Base-by-base conservation (phyloP, 768 basidiomycete genomes). In the Mycena epipterygia region DNA sequence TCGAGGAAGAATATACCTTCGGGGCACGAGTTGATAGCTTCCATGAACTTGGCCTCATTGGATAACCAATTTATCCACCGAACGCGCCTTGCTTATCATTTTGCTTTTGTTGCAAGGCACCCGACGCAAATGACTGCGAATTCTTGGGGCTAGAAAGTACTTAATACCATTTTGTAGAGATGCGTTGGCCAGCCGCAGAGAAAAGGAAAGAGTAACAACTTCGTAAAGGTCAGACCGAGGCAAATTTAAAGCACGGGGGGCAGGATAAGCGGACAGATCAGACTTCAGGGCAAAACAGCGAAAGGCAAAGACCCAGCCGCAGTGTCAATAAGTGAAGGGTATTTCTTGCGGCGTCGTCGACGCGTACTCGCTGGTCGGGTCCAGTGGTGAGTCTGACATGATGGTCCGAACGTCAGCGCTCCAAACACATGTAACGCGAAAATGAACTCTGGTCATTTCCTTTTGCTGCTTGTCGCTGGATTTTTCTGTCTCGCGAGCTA, bases 131-230 rank as follows among this genome's bases (percentile, higher is more conserved):
- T 0, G 79, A 65, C 17, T 79, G 76, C 5, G 87, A 84, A 65
- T 88, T 89, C 65, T 83, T 84, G 75, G 87, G 87, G 4, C 83
- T 81, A 5, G 71, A 76, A 72, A 83, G 77, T 5, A 82, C 80
- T 64, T 81, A 76, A 23, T 76, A 81, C 91, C 91, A 92, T 59
- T 75, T 48, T 77, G 79, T 52, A 92, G 67, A 35, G 84, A 73
- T 3, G 79, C 75, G 9, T 77, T 76, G 17, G 82, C 76, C 33
- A 81, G 75, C 8, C 88, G 86, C 66, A 79, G 76, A 29, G 82
- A 80, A 74, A 91, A 91, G 9, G 84, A 78, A n/a, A 87, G 68
- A 5, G 90, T 90, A 48, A 79, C 75, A 53, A 84, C 89, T 91
- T 74, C 12, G 60, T 29, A 56, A n/a, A 59, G 70, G 62, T 56